Conservation (phyloP, 1,284 basidiomycete genomes). For the Irpex rosettiformis region DNA sequence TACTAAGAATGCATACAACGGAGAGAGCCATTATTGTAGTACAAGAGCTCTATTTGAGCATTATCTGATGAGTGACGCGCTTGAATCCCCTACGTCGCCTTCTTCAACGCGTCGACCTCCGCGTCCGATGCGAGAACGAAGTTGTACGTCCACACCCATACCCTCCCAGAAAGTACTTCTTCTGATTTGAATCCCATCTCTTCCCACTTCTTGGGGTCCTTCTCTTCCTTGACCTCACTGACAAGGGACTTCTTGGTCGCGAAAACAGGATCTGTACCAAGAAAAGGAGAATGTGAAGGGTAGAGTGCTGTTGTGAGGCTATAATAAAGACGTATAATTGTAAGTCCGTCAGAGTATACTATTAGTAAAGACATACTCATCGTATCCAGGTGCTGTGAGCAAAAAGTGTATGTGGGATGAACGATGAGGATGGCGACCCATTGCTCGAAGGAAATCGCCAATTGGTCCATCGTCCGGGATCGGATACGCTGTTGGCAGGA, state of each 20-base stretch:
- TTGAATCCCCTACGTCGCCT: too few species aligned
- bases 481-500: conserved; percentile 35
- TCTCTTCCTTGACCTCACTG: conserved; percentile 30
- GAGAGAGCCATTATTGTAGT: too few species aligned
- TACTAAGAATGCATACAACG: too few species aligned
- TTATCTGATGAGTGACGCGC: too few species aligned
- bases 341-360: not conserved
- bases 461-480: conserved; percentile 38
- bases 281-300: conserved; percentile 37
- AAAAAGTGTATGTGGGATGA: conserved; percentile 39
- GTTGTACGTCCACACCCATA: conserved; percentile 35
- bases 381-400: conserved; percentile 35
- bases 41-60: too few species aligned
- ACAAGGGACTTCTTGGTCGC: conserved; percentile 39
- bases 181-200: conserved; percentile 32
- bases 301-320: conserved; percentile 38
- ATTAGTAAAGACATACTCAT: conserved; percentile 29
- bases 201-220: conserved; percentile 28
- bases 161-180: conserved; percentile 29
- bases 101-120: conserved; percentile 33
- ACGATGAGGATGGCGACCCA: conserved; percentile 38
- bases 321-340: not conserved
- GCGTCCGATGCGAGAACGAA: conserved; percentile 33
- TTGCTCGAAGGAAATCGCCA: conserved; percentile 31
- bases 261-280: conserved; percentile 39